phyloP scores from a whole-genome alignment of 2,329 filamentous ascomycete species.

The Diaporthe velutina region DNA sequence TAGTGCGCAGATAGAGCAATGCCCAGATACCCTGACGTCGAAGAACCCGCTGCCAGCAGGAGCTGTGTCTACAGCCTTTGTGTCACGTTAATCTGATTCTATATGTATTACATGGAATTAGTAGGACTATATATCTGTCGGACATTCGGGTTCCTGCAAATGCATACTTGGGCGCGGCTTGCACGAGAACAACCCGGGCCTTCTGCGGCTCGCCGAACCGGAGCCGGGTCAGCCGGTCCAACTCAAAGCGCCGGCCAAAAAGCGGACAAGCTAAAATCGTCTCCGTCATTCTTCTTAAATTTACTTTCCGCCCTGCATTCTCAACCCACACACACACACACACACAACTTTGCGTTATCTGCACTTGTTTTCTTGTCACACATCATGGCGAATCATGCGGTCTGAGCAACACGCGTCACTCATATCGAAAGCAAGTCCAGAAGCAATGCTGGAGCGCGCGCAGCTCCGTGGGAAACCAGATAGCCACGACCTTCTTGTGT shows the following conservation, averaged over 20 bases:
- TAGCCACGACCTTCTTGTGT: neutral
- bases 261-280: slow-evolving; percentile 31
- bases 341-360: neutral
- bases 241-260: slow-evolving; percentile 9
- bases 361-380: neutral
- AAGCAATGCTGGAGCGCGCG: slow-evolving; percentile 36
- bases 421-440: neutral
- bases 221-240: slow-evolving; percentile 32
- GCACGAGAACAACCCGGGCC: neutral
- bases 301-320: neutral
- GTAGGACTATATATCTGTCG: neutral
- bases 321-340: neutral
- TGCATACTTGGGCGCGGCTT: neutral
- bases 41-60: neutral
- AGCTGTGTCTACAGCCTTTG: neutral
- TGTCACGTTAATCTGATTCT: neutral
- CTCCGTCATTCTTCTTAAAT: slow-evolving; percentile 16
- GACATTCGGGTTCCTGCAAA: neutral
- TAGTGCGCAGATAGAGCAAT: neutral
- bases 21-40: slow-evolving; percentile 18
- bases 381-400: slow-evolving; percentile 27
- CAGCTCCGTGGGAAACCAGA: slow-evolving; percentile 13
- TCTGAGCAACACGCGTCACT: neutral
- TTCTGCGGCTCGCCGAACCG: slow-evolving; percentile 7
- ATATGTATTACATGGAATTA: neutral